phyloP scores from a whole-genome alignment of 768 basidiomycete genomes.

The Serendipita sp. region DNA sequence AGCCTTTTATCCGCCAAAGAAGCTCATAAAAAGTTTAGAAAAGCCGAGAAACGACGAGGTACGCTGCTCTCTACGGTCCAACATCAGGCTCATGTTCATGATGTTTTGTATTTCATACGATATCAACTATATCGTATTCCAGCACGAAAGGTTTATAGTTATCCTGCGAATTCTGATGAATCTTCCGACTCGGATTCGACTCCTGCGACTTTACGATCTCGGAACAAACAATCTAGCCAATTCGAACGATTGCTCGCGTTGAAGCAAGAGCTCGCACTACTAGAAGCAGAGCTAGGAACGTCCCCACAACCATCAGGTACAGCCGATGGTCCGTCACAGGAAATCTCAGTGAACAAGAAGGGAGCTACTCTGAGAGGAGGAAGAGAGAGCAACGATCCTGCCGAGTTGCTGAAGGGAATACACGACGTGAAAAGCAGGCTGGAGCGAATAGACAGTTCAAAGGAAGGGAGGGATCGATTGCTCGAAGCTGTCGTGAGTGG shows the following conservation, averaged over 20 bases:
- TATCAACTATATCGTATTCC: constrained; percentile 18
- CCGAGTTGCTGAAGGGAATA: constrained; percentile 57
- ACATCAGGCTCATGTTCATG: not conserved
- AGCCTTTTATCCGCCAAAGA: constrained; percentile 47
- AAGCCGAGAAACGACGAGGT: constrained; percentile 41
- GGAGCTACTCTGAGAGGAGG: too few relatives aligned
- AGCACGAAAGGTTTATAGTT: constrained; percentile 38
- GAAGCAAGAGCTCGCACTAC: constrained; percentile 58
- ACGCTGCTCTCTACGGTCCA: constrained; percentile 17
- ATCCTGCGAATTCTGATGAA: constrained; percentile 30
- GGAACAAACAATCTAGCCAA: constrained; percentile 1
- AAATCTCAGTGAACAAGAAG: not conserved
- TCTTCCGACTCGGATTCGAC: constrained; percentile 21
- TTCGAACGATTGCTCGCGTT: constrained; percentile 46
- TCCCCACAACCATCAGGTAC: constrained; percentile 38
- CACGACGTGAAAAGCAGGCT: constrained; percentile 57
- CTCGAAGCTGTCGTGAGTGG: constrained; percentile 37
- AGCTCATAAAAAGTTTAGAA: constrained; percentile 45
- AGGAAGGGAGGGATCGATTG: constrained; percentile 48
- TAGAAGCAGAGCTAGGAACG: constrained; percentile 71
- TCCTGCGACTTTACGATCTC: constrained; percentile 25
- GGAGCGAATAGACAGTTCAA: constrained; percentile 46
- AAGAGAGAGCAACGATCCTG: constrained; percentile 37
- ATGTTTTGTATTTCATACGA: too few relatives aligned
- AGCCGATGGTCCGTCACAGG: constrained; percentile 6